phyloP scores from a whole-genome alignment of 139 green algal species.

The Coelastrella sp. region DNA sequence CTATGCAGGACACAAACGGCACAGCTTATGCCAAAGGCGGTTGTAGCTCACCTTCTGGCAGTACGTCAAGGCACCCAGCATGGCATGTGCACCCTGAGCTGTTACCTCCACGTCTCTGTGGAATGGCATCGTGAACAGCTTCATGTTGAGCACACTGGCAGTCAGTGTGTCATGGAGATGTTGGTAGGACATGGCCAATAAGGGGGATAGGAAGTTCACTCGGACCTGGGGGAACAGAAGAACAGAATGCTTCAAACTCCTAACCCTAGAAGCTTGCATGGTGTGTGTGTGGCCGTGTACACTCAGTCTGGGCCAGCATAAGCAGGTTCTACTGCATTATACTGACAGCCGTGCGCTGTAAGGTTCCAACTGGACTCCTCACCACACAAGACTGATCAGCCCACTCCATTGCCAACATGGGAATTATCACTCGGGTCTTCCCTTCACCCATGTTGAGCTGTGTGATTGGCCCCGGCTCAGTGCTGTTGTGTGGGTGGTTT shows the following conservation, averaged over 20 bases:
- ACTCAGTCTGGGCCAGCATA: neutral
- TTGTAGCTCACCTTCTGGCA: slow-evolving; percentile 48
- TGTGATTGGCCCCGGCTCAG: slow-evolving; percentile 8
- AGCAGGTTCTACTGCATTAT: neutral
- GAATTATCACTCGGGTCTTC: slow-evolving; percentile 78
- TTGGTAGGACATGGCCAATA: slow-evolving; percentile 61
- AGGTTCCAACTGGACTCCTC: neutral
- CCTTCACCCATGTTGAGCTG: slow-evolving; percentile 82
- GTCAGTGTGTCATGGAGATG: slow-evolving; percentile 63
- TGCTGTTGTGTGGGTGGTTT: neutral
- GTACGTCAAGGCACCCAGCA: slow-evolving; percentile 52
- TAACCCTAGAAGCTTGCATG: neutral
- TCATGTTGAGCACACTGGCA: slow-evolving; percentile 61
- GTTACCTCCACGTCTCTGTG: slow-evolving; percentile 60
- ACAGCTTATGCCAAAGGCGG: neutral
- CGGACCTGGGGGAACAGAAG: slow-evolving; percentile 58
- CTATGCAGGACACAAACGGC: neutral
- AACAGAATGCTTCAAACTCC: neutral
- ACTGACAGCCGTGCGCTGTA: neutral
- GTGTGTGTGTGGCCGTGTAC: neutral
- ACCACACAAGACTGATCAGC: slow-evolving; percentile 17
- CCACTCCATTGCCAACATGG: slow-evolving; percentile 66
- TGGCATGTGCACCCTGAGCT: neutral
- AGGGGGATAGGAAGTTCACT: slow-evolving; percentile 66
- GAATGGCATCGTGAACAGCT: slow-evolving; percentile 67